These are phyloP conservation scores for Acorus calamus DNA, from an alignment of 106 monocot genomes.

Conservation along the genomic window DNA sequence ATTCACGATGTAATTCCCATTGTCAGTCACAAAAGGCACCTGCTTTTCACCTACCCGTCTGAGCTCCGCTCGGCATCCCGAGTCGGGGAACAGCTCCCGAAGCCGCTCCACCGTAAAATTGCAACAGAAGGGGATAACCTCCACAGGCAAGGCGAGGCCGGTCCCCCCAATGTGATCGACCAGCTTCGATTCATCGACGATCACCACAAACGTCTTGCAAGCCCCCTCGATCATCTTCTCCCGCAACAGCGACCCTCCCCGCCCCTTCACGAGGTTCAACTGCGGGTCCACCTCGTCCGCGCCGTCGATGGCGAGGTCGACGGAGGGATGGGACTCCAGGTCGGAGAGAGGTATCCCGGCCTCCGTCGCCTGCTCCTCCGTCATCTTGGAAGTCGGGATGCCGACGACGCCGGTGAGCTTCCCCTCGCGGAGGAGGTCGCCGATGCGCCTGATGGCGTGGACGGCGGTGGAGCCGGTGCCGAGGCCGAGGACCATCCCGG, in stretches of 20 bases:
- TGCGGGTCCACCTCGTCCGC: conserved; percentile 80
- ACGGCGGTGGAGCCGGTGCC: conserved; percentile 88
- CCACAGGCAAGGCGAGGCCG: conserved; percentile 55
- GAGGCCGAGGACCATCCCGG: conserved; percentile 78
- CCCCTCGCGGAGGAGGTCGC: conserved; percentile 55
- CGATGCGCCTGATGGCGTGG: conserved; percentile 66
- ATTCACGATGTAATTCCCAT: conserved; percentile 67
- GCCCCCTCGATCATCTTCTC: conserved; percentile 93
- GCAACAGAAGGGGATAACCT: conserved; percentile 60
- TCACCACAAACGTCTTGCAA: conserved; percentile 57
- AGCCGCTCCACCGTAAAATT: conserved; percentile 30
- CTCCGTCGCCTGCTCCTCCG: conserved; percentile 46
- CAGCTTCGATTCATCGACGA: conserved; percentile 74
- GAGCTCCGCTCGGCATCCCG: conserved; percentile 40
- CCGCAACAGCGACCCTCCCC: conserved; percentile 76
- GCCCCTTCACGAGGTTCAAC: conserved; percentile 83
- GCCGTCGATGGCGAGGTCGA: conserved; percentile 87
- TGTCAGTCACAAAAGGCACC: conserved; percentile 58
- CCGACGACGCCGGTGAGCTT: conserved; percentile 46
- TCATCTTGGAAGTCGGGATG: conserved; percentile 69
- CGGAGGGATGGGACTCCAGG: conserved; percentile 34
- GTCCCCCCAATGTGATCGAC: conserved; percentile 52
- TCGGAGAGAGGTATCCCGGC: conserved; percentile 56
- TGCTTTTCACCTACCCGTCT: conserved; percentile 18
- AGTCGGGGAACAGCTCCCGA: conserved; percentile 22